Evolutionary conservation across 1,284 basidiomycete genomes (phyloP).

Genomic region (Leucocoprinus gongylophorus): DNA sequence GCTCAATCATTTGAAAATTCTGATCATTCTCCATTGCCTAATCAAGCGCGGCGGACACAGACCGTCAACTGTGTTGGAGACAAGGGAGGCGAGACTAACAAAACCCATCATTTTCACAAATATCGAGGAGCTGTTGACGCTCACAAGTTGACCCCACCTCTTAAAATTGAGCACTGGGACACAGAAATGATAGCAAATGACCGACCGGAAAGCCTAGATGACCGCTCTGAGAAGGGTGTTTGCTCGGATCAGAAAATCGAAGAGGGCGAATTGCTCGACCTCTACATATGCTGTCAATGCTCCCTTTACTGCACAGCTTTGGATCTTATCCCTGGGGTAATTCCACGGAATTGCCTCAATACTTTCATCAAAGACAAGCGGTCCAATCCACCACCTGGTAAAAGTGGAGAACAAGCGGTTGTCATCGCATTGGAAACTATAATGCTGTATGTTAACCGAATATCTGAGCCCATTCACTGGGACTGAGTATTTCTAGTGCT

Average conservation of each 20-base stretch:
- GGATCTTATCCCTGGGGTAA: constrained; percentile 60
- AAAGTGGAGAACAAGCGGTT: constrained; percentile 43
- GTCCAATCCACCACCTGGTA: constrained; percentile 36
- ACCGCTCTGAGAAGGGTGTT: constrained; percentile 27
- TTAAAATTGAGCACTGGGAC: constrained; percentile 53
- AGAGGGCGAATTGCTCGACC: constrained; percentile 59
- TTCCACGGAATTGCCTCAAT: constrained; percentile 46
- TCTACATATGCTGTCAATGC: constrained; percentile 79
- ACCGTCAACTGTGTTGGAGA: constrained; percentile 47
- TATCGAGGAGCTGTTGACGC: constrained; percentile 64
- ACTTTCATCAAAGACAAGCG: constrained; percentile 39
- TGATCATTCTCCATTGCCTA: constrained; percentile 42
- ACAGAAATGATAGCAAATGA: constrained; percentile 41
- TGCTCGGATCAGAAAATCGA: constrained; percentile 27
- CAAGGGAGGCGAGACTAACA: constrained; percentile 43
- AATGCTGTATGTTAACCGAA: constrained; percentile 42
- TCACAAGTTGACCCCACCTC: constrained; percentile 55
- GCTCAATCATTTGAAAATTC: constrained; percentile 43
- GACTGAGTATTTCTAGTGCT: constrained; percentile 37
- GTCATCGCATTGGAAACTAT: constrained; percentile 60
- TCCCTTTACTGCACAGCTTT: constrained; percentile 64
- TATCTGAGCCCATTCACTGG: not conserved
- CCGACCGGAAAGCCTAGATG: constrained; percentile 37
- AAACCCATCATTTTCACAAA: constrained; percentile 73
- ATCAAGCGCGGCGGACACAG: constrained; percentile 43